Conservation (phyloP, 75 land plant genomes). For the Pinus tabuliformis region DNA sequence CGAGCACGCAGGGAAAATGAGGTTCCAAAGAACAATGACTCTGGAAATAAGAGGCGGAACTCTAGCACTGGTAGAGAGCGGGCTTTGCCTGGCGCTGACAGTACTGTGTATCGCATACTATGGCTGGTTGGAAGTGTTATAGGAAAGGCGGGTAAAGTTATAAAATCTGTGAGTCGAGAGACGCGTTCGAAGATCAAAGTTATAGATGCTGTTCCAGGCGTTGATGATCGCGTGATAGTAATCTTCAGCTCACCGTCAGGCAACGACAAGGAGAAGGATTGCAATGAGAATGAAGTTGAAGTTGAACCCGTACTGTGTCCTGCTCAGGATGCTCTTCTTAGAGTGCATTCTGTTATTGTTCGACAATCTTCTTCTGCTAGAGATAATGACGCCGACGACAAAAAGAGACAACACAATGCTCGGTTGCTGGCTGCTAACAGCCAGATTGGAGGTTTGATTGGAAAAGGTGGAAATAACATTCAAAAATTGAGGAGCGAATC, state of each 20-base stretch:
- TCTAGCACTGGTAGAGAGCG: no score
- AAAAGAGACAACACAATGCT: slow-evolving; percentile 69
- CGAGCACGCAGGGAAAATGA: no score
- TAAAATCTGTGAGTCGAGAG: slow-evolving; percentile 65
- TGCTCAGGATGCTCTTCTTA: slow-evolving; percentile 20
- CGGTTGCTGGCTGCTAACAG: no score
- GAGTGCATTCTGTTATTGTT: slow-evolving; percentile 51
- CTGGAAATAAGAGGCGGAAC: no score
- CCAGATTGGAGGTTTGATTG: no score
- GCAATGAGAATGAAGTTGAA: slow-evolving; percentile 18
- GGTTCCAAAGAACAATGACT: no score
- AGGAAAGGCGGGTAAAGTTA: slow-evolving; percentile 78
- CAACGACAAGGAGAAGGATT: slow-evolving; percentile 8
- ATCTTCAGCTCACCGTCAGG: slow-evolving; percentile 32
- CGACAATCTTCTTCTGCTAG: slow-evolving; percentile 9
- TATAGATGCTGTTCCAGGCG: slow-evolving; percentile 62
- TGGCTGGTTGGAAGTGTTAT: slow-evolving; percentile 80
- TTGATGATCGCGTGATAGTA: slow-evolving; percentile 75
- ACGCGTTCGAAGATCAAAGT: slow-evolving; percentile 77
- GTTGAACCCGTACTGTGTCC: no score
- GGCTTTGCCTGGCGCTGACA: slow-evolving; percentile 17
- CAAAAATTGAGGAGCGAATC: slow-evolving; percentile 55
- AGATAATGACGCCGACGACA: slow-evolving; percentile 27
- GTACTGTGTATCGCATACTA: slow-evolving; percentile 66
- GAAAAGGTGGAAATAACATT: no score